phyloP scores from a whole-genome alignment of 805 yeast species.

The Metschnikowia borealis region DNA sequence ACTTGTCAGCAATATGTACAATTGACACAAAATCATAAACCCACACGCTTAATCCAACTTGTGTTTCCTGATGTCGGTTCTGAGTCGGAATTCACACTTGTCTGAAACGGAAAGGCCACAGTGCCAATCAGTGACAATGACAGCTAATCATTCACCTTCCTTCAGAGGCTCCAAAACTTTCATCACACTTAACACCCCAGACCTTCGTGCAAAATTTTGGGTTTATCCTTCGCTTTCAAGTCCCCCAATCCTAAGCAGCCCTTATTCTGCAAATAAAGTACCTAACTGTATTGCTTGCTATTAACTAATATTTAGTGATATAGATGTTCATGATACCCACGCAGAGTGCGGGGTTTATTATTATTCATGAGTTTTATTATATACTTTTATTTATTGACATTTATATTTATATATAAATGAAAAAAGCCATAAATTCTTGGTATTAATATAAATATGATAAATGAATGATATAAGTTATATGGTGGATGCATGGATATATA shows the following conservation, averaged over 20 bases:
- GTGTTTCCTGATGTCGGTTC: not conserved
- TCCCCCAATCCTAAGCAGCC: too few relatives aligned
- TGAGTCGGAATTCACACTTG: not conserved
- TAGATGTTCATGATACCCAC: too few relatives aligned
- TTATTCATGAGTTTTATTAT: too few relatives aligned
- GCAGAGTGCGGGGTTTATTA: too few relatives aligned
- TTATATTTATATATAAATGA: too few relatives aligned
- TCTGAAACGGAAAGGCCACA: constrained; percentile 46
- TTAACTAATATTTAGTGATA: constrained; percentile 18
- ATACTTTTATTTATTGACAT: too few relatives aligned
- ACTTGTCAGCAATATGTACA: not conserved
- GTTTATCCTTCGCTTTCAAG: too few relatives aligned
- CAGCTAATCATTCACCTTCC: constrained; percentile 48
- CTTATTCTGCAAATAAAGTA: constrained; percentile 47
- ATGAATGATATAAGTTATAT: too few relatives aligned
- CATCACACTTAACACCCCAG: constrained; percentile 38
- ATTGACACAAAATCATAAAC: not conserved
- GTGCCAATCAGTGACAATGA: constrained; percentile 81
- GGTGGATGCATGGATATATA: too few relatives aligned
- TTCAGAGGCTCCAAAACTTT: constrained; percentile 1
- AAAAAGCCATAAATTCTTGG: too few relatives aligned
- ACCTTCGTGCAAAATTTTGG: constrained; percentile 3
- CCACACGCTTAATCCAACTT: not conserved
- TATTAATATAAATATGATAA: too few relatives aligned
- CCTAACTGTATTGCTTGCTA: constrained; percentile 66